phyloP scores from a whole-genome alignment of 305 asterid genomes.

The Rubia tinctorum region DNA sequence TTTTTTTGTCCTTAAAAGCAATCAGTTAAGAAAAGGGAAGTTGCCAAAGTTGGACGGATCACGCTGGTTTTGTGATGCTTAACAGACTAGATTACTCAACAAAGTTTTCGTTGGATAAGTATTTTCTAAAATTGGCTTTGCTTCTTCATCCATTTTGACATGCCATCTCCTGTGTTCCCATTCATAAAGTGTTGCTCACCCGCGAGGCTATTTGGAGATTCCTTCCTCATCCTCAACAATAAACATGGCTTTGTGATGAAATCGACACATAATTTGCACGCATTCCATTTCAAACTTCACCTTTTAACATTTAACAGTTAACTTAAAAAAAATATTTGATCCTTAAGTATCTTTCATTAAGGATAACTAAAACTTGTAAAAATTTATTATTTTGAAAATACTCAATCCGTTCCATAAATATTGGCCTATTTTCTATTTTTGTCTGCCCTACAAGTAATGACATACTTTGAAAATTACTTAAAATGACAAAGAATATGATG shows the following conservation, averaged over 20 bases:
- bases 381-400: too few relatives aligned
- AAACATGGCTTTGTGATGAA: neutral
- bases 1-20: neutral
- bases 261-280: neutral
- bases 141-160: neutral
- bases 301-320: too few relatives aligned
- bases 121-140: neutral
- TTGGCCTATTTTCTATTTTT: too few relatives aligned
- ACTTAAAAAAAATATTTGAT: too few relatives aligned
- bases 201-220: neutral
- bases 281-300: too few relatives aligned
- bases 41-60: neutral
- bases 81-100: neutral
- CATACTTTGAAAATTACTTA: too few relatives aligned
- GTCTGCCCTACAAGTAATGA: too few relatives aligned
- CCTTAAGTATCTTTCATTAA: too few relatives aligned
- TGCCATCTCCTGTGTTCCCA: neutral
- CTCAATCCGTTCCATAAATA: too few relatives aligned
- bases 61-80: neutral
- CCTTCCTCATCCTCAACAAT: neutral
- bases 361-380: too few relatives aligned
- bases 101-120: neutral
- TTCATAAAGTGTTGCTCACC: neutral
- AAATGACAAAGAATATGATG: too few relatives aligned
- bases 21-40: neutral